Conservation (phyloP, 2,329 filamentous ascomycete species). For the Hypoxylon sp. region DNA sequence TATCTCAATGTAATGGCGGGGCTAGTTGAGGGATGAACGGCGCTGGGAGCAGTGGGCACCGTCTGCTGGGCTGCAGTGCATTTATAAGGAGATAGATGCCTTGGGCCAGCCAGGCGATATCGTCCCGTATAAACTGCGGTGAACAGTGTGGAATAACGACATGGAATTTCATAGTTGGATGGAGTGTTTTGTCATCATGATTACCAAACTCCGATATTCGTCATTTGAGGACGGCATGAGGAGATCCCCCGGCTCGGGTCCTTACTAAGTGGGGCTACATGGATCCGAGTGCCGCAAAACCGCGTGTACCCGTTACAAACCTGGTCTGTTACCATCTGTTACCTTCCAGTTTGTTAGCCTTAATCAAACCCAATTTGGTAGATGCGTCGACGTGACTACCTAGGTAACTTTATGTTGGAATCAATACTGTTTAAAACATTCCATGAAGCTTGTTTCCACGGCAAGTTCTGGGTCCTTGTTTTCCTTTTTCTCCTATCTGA, state of each 20-base stretch:
- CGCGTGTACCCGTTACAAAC: constrained; percentile 14
- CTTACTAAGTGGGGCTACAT: constrained; percentile 24
- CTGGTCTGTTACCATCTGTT: neutral
- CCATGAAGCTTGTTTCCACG: neutral
- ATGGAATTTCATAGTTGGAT: constrained; percentile 23
- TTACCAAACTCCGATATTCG: constrained; percentile 41
- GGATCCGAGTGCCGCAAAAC: constrained; percentile 43
- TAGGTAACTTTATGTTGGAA: too few relatives aligned
- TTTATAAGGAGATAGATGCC: constrained; percentile 17
- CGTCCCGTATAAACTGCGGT: constrained; percentile 1
- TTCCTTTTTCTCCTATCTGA: neutral
- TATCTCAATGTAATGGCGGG: constrained; percentile 18
- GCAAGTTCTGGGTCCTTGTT: neutral
- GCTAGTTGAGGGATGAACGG: constrained; percentile 10
- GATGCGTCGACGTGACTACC: too few relatives aligned
- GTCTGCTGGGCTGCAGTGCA: constrained; percentile 2
- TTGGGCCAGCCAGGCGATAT: constrained; percentile 6
- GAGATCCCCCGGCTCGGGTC: constrained; percentile 38
- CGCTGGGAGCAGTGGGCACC: neutral
- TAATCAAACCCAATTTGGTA: constrained; percentile 1
- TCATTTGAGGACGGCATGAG: constrained; percentile 48
- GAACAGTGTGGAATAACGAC: constrained; percentile 15
- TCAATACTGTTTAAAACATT: neutral
- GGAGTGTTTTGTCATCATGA: constrained; percentile 39
- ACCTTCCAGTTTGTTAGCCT: neutral